These are phyloP conservation scores for Diospyros kaki DNA, from an alignment of 148 eudicot species.

Conservation along the genomic window DNA sequence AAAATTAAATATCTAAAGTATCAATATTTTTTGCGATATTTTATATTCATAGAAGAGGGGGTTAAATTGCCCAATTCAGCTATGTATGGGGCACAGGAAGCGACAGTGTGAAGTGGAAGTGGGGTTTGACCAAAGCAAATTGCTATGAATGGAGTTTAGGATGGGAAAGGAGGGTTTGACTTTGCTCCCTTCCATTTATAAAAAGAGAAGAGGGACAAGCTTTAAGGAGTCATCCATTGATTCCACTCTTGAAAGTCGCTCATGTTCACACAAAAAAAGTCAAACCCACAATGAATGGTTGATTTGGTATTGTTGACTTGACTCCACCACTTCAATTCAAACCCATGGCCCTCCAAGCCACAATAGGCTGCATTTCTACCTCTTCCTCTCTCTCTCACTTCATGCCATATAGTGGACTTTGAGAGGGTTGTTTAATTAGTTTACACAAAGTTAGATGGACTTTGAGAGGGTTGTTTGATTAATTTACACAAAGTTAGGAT, in stretches of 20 bases:
- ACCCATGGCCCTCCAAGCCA: neutral
- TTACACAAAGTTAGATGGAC: too few relatives aligned
- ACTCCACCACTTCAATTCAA: neutral
- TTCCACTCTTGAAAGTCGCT: slow-evolving; percentile 9
- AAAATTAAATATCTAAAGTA: neutral
- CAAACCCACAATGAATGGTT: slow-evolving; percentile 7
- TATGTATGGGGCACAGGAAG: neutral
- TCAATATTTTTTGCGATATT: neutral
- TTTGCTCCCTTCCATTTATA: neutral
- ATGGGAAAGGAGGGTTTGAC: neutral
- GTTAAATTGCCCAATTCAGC: neutral
- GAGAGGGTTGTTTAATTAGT: too few relatives aligned
- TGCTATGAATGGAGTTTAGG: neutral
- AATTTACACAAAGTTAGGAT: too few relatives aligned
- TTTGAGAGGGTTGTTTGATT: too few relatives aligned
- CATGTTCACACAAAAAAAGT: slow-evolving; percentile 18
- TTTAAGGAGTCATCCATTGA: neutral
- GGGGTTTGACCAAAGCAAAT: neutral
- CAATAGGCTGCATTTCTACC: neutral
- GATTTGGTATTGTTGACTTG: neutral
- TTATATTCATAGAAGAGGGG: neutral
- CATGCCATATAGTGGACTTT: too few relatives aligned
- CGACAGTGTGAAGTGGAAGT: neutral
- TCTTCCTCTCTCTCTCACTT: too few relatives aligned
- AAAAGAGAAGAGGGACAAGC: neutral